A percentile compares a stretch with the other conserved stretches of the same genome.
Evolutionary conservation across 2,329 filamentous ascomycete species (phyloP).

Genomic region (Alternaria sp.): DNA sequence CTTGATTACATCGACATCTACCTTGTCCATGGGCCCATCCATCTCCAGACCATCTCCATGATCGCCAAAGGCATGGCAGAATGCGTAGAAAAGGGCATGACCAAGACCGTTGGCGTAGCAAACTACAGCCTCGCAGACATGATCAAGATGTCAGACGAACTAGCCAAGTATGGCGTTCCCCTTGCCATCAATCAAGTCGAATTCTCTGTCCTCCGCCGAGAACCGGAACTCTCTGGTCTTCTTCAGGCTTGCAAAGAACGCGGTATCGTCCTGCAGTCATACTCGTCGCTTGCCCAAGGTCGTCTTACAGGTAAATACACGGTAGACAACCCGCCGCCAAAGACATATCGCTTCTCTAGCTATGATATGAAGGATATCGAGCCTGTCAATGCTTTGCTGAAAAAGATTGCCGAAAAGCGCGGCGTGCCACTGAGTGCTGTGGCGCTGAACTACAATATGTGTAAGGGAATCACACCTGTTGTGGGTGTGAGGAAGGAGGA

Average conservation of each 20-base stretch:
- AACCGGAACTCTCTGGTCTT: constrained; percentile 53
- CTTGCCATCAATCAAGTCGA: constrained; percentile 59
- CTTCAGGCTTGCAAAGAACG: constrained; percentile 48
- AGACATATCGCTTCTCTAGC: constrained; percentile 52
- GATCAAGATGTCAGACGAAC: constrained; percentile 5
- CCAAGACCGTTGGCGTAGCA: constrained; percentile 1
- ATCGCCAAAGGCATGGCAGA: constrained; percentile 8
- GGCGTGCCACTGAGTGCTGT: constrained; percentile 51
- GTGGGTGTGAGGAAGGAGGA: constrained; percentile 54
- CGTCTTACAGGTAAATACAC: constrained; percentile 44
- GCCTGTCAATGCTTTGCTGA: constrained; percentile 49
- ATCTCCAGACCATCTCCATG: constrained; percentile 3
- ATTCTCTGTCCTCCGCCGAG: constrained; percentile 54
- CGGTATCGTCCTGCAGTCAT: constrained; percentile 56
- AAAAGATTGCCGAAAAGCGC: constrained; percentile 48
- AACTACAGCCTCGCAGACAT: constrained; percentile 6
- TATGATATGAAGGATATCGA: constrained; percentile 58
- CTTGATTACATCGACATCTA: constrained; percentile 8
- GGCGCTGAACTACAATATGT: constrained; percentile 57
- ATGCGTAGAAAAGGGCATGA: constrained; percentile 4
- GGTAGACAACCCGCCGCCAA: constrained; percentile 49
- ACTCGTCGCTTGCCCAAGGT: constrained; percentile 54
- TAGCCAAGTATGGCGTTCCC: constrained; percentile 35
- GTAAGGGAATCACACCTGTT: constrained; percentile 56
- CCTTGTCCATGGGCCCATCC: constrained; percentile 6